Base-by-base conservation (phyloP, 768 basidiomycete genomes). In the Tulasnella sp. region DNA sequence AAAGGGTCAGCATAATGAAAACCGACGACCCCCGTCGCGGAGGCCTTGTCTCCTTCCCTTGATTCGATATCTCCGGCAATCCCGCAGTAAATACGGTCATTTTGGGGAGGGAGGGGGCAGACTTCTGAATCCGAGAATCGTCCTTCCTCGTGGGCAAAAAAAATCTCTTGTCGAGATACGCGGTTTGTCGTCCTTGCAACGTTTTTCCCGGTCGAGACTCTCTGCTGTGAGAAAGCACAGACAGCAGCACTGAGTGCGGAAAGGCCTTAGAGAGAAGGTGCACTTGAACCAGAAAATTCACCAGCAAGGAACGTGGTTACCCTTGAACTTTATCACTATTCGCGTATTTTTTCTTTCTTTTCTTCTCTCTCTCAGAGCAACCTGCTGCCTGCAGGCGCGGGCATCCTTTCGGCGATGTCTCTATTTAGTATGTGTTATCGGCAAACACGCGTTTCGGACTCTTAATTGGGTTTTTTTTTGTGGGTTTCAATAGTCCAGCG, bases 241-340 rank as follows among this genome's bases (percentile, higher is more conserved):
- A 58, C 24, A 58, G 5, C 62, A 27, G 62, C n/a, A n/a, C 31
- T 68, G 62, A 68, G 31, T n/a, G 56, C 56, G 27, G 34, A 68
- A 68, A 68, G 62, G 62, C 62, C 62, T 68, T 68, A 68, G 62
- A 10, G 52, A 68, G 62, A 68, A 68, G 62, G 62, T 68, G 62
- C 62, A 68, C 62, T 68, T 9, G 62, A 68, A 68, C 62, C 62
- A 24, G 27, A 68, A 68, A 68, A 31, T 18, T 24, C 8, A n/a
- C 52, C 27, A 31, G 16, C 31, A 34, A 68, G 62, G 62, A 68
- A 68, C 62, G 62, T 68, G 62, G 62, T 14, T 68, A 68, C 62
- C 62, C 62, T 68, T 68, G 62, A 68, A 68, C 62, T 68, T 68
- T 68, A 68, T 68, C 62, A 68, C 62, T 68, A 68, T 68, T 68